Percentiles rank a stretch among this genome's conserved stretches.
Evolutionary conservation across 495 filamentous ascomycete species (phyloP).

Genomic region (Astrothelium subdiscretum): DNA sequence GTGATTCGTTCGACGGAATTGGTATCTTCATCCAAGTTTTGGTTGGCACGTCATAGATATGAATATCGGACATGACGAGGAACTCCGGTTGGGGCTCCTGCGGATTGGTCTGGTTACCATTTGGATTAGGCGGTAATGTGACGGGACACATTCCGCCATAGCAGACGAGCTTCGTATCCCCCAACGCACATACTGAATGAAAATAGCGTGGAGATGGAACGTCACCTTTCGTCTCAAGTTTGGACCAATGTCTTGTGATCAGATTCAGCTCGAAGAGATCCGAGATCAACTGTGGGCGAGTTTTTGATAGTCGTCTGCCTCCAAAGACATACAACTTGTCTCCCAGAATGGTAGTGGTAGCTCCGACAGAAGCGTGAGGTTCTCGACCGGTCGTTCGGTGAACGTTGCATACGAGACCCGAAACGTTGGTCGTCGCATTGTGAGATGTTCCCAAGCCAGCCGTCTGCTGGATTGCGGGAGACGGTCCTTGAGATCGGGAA

Average conservation of each 20-base stretch:
- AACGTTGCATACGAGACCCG: conserved; percentile 87
- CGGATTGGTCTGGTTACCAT: conserved; percentile 27
- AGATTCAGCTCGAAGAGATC: conserved; percentile 91
- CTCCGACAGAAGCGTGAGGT: conserved; percentile 82
- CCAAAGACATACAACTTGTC: conserved; percentile 96
- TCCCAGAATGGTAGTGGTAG: conserved; percentile 86
- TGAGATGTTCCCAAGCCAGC: conserved; percentile 21
- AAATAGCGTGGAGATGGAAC: conserved; percentile 88
- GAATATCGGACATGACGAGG: conserved; percentile 94
- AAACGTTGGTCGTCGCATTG: conserved; percentile 43
- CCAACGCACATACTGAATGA: conserved; percentile 84
- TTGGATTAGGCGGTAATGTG: conserved; percentile 26
- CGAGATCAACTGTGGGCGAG: conserved; percentile 69
- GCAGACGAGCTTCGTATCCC: conserved; percentile 91
- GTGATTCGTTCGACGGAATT: conserved; percentile 57
- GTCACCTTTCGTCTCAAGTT: conserved; percentile 72
- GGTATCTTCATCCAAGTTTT: conserved; percentile 71
- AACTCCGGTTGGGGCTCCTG: conserved; percentile 75
- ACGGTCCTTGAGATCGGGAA: background rate
- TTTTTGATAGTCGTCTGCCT: conserved; percentile 73
- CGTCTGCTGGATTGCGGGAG: conserved; percentile 18
- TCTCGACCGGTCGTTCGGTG: conserved; percentile 83
- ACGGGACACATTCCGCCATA: conserved; percentile 96
- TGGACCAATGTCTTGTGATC: conserved; percentile 83
- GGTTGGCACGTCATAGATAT: conserved; percentile 84